phyloP scores from a whole-genome alignment of 306 rosid genomes.

The Elaeagnus macrophylla region DNA sequence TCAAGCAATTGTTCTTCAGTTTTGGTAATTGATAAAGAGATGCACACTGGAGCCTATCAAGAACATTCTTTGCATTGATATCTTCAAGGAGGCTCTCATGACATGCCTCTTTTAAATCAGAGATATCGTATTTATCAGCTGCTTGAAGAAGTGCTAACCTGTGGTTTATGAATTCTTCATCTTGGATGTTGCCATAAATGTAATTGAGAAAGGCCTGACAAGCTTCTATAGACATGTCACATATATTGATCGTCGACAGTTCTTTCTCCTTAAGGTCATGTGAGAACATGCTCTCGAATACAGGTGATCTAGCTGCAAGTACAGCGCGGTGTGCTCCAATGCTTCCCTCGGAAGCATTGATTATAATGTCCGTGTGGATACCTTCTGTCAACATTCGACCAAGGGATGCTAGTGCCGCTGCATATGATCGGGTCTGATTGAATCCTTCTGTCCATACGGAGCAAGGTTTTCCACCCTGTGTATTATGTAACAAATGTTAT shows the following conservation, averaged over 20 bases:
- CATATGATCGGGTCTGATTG: conserved; percentile 47
- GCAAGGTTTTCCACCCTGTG: conserved; percentile 68
- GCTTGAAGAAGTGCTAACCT: conserved; percentile 76
- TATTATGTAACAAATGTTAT: conserved; percentile 6
- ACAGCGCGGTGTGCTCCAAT: conserved; percentile 82
- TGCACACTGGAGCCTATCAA: conserved; percentile 92
- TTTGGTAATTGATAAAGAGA: conserved; percentile 61
- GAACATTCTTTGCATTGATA: conserved; percentile 79
- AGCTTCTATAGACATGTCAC: conserved; percentile 80
- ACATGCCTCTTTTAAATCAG: conserved; percentile 73
- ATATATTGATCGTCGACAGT: conserved; percentile 62
- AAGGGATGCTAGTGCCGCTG: conserved; percentile 55
- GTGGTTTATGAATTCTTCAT: conserved; percentile 64
- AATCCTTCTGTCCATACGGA: conserved; percentile 73
- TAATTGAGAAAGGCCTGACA: conserved; percentile 78
- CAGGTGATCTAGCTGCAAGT: conserved; percentile 81
- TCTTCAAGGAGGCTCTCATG: conserved; percentile 93
- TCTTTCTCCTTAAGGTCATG: conserved; percentile 89
- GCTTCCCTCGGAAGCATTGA: conserved; percentile 78
- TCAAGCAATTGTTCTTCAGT: conserved; percentile 60
- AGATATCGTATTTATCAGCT: conserved; percentile 85
- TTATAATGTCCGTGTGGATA: conserved; percentile 79
- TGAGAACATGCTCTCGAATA: conserved; percentile 84
- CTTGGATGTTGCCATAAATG: conserved; percentile 67
- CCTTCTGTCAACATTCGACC: conserved; percentile 75